Percentiles rank a stretch among this genome's conserved stretches.
Evolutionary conservation across 2,329 filamentous ascomycete species (phyloP).

Genomic region (Aspergillus sp.): DNA sequence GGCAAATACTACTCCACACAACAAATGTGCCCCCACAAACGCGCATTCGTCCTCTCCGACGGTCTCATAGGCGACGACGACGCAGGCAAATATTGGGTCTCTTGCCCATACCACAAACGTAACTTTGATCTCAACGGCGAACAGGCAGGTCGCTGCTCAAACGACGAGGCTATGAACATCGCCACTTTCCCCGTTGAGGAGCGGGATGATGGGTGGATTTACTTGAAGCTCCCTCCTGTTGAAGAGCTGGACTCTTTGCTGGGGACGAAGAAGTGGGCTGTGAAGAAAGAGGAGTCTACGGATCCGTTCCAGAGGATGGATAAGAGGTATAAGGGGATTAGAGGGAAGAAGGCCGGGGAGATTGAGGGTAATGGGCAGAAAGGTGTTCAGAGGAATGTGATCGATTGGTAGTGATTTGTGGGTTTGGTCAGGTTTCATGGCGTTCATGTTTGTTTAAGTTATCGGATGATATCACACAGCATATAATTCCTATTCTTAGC

Average conservation of each 20-base stretch:
- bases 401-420: constrained; percentile 26
- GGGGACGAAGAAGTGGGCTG: constrained; percentile 71
- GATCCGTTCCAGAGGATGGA: constrained; percentile 53
- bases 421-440: background rate
- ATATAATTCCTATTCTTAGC: no score
- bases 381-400: constrained; percentile 18
- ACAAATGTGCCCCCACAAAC: constrained; percentile 93
- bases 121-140: constrained; percentile 70
- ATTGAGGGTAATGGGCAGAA: constrained; percentile 10
- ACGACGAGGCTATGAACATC: constrained; percentile 68
- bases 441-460: background rate
- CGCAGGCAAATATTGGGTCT: constrained; percentile 68
- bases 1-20: constrained; percentile 79
- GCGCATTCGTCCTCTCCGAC: constrained; percentile 81
- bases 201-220: constrained; percentile 68
- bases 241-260: constrained; percentile 73
- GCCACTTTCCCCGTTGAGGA: constrained; percentile 75
- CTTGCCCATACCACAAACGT: constrained; percentile 82
- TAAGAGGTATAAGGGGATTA: constrained; percentile 49
- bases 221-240: constrained; percentile 71
- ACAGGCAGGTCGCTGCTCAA: constrained; percentile 63
- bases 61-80: constrained; percentile 64
- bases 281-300: constrained; percentile 61
- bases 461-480: background rate
- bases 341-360: constrained; percentile 44